A percentile compares a stretch with the other conserved stretches of the same genome.
Conservation (phyloP, 2,329 filamentous ascomycete species). For the Xylaria sp. region DNA sequence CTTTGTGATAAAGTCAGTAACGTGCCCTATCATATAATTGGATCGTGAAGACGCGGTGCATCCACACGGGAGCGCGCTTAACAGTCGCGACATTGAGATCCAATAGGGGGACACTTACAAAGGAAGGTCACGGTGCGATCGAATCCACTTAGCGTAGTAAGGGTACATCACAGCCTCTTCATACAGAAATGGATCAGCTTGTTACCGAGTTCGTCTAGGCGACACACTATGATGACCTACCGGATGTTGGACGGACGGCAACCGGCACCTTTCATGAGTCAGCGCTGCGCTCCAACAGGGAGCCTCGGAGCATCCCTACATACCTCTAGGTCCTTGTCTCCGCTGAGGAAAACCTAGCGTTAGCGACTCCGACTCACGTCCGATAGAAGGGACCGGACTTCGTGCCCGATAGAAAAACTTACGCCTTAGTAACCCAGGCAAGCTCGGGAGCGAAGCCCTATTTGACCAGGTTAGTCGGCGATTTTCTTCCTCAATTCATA, state of each 20-base stretch:
- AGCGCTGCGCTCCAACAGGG: not conserved
- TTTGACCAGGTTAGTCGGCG: slow-evolving; percentile 1
- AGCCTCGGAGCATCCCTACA: not conserved
- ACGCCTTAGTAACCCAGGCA: slow-evolving; percentile 83
- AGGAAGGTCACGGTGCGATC: slow-evolving; percentile 90
- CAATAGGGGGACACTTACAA: slow-evolving; percentile 3
- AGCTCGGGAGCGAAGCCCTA: slow-evolving; percentile 88
- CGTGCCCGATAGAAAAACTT: slow-evolving; percentile 32
- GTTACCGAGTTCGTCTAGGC: not conserved
- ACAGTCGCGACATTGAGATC: not conserved
- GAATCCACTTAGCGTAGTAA: slow-evolving; percentile 53
- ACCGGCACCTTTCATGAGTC: slow-evolving; percentile 47
- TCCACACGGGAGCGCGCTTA: not conserved
- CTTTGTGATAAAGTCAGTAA: not conserved
- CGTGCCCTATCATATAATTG: not conserved
- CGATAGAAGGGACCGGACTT: not conserved
- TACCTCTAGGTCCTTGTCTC: slow-evolving; percentile 80
- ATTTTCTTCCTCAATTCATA: not conserved
- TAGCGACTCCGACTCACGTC: slow-evolving; percentile 1
- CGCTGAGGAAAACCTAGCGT: slow-evolving; percentile 40
- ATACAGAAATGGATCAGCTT: not conserved
- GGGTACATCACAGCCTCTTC: slow-evolving; percentile 44
- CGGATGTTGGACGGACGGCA: slow-evolving; percentile 60
- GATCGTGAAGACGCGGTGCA: not conserved
- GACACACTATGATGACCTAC: not conserved